Conservation (phyloP, 2,329 filamentous ascomycete genomes). For the Ascochyta fabae region DNA sequence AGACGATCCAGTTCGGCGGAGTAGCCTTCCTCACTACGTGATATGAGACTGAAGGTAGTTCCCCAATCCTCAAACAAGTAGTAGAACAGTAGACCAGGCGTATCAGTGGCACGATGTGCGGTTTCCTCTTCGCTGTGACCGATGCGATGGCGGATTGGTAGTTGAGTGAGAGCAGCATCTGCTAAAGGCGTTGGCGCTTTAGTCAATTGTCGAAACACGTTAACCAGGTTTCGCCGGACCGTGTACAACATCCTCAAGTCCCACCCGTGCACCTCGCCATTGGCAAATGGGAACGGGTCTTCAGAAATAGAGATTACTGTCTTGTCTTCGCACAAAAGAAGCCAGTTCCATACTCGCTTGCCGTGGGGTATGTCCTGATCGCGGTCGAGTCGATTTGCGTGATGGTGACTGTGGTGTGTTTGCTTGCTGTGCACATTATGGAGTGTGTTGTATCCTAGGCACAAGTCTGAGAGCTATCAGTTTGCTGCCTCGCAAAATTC, state of each 20-base stretch:
- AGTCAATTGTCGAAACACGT: conserved; percentile 68
- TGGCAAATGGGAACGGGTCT: conserved; percentile 54
- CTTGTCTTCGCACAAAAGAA: conserved; percentile 72
- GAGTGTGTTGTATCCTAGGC: conserved; percentile 73
- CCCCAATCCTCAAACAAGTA: conserved; percentile 72
- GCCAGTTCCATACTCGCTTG: conserved; percentile 72
- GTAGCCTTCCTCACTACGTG: conserved; percentile 55
- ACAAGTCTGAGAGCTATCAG: conserved; percentile 60
- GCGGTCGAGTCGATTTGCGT: conserved; percentile 42
- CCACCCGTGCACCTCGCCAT: conserved; percentile 47
- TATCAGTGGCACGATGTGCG: conserved; percentile 58
- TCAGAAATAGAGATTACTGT: conserved; percentile 76
- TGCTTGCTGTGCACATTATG: conserved; percentile 51
- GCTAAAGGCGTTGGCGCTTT: conserved; percentile 55
- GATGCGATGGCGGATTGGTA: conserved; percentile 55
- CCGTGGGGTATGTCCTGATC: conserved; percentile 54
- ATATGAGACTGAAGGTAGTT: conserved; percentile 64
- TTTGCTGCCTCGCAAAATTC: background rate
- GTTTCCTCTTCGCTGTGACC: conserved; percentile 55
- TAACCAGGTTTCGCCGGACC: conserved; percentile 64
- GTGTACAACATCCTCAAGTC: conserved; percentile 57
- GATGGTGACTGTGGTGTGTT: conserved; percentile 18
- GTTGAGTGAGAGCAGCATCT: conserved; percentile 50
- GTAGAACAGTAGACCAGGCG: conserved; percentile 68
- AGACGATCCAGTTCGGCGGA: conserved; percentile 57